phyloP scores from a whole-genome alignment of 2,329 filamentous ascomycete genomes.

The Penicillium hesseltinei region DNA sequence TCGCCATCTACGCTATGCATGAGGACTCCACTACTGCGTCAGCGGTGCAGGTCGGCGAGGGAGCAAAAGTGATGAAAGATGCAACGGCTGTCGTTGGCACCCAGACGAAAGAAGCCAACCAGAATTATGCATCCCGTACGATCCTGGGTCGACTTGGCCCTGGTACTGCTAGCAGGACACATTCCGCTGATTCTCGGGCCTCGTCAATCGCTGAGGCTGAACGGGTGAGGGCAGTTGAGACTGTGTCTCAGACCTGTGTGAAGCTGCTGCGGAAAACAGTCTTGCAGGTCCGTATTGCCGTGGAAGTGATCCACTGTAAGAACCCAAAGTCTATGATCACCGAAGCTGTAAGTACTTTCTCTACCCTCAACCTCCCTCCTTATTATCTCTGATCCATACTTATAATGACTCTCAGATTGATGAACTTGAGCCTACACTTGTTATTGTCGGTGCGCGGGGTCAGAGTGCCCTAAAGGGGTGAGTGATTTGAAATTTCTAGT shows the following conservation, averaged over 20 bases:
- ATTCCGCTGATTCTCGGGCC: slow-evolving; percentile 51
- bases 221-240: slow-evolving; percentile 73
- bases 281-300: slow-evolving; percentile 85
- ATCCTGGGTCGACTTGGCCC: slow-evolving; percentile 37
- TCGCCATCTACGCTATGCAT: slow-evolving; percentile 90
- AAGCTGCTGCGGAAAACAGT: slow-evolving; percentile 84
- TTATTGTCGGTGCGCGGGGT: slow-evolving; percentile 88
- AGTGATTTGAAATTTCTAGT: slow-evolving; percentile 32
- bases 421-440: slow-evolving; percentile 82
- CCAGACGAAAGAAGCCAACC: slow-evolving; percentile 56
- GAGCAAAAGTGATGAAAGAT: slow-evolving; percentile 71
- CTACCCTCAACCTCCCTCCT: not conserved
- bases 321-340: slow-evolving; percentile 94
- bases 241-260: slow-evolving; percentile 81
- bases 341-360: slow-evolving; percentile 64
- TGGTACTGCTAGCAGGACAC: slow-evolving; percentile 39
- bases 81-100: slow-evolving; percentile 66
- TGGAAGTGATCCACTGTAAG: slow-evolving; percentile 98
- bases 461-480: slow-evolving; percentile 91
- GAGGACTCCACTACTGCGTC: slow-evolving; percentile 60
- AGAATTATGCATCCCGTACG: slow-evolving; percentile 36
- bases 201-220: slow-evolving; percentile 70
- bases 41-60: slow-evolving; percentile 63
- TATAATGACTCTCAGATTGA: slow-evolving; percentile 63
- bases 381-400: not conserved